Percentiles rank a stretch among this genome's conserved stretches.
Conservation (phyloP, 2,329 filamentous ascomycete genomes). For the Exophiala mesophila region DNA sequence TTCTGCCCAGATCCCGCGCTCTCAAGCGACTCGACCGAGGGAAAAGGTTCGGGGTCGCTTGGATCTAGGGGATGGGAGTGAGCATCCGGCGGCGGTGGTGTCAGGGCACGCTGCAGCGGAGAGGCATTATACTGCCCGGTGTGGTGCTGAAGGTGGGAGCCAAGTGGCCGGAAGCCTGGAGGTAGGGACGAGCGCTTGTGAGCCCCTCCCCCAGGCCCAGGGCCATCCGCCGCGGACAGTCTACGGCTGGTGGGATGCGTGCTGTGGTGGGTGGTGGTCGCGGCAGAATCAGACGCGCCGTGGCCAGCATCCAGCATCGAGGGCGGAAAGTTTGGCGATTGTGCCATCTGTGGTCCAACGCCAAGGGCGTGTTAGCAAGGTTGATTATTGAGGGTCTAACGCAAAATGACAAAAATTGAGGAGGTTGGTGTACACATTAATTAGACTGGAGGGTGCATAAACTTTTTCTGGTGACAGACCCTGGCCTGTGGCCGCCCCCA, state of each 20-base stretch:
- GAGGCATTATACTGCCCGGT: slow-evolving; percentile 69
- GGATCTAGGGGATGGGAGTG: too few relatives aligned
- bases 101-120: slow-evolving; percentile 83
- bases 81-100: slow-evolving; percentile 68
- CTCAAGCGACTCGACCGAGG: slow-evolving; percentile 79
- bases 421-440: slow-evolving; percentile 30
- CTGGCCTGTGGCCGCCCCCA: slow-evolving; percentile 20
- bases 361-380: slow-evolving; percentile 29
- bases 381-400: slow-evolving; percentile 40
- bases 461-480: slow-evolving; percentile 26
- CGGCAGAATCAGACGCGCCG: slow-evolving; percentile 4
- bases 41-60: slow-evolving; percentile 71
- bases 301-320: slow-evolving; percentile 12
- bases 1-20: slow-evolving; percentile 55
- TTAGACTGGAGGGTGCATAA: slow-evolving; percentile 28
- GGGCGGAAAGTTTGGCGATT: slow-evolving; percentile 28
- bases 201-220: slow-evolving; percentile 26
- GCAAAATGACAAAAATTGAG: slow-evolving; percentile 26
- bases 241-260: slow-evolving; percentile 33
- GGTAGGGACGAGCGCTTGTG: slow-evolving; percentile 59
- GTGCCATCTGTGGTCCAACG: slow-evolving; percentile 28
- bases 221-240: slow-evolving; percentile 23
- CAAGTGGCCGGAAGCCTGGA: slow-evolving; percentile 47
- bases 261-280: slow-evolving; percentile 7
- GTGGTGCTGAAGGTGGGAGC: slow-evolving; percentile 35